Conservation (phyloP, 116 monocot genomes). For the Papilionanthe hybrid region DNA sequence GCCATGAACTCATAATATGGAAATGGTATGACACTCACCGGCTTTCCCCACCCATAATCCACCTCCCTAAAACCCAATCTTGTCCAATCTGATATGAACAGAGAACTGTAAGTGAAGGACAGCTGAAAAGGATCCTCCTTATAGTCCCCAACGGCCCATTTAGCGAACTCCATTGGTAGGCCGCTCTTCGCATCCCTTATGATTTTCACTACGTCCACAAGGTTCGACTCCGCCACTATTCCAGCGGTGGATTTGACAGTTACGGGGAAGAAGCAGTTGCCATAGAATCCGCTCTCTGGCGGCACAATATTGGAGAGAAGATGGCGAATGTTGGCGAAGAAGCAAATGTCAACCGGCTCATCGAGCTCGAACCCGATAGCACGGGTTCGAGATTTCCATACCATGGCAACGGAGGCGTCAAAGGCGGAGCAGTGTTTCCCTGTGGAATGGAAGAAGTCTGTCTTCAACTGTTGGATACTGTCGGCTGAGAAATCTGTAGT, state of each 20-base stretch:
- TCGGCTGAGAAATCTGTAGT: no score
- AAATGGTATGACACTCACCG: constrained; percentile 35
- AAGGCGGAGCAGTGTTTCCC: constrained; percentile 44
- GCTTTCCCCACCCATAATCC: constrained; percentile 48
- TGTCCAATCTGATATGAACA: constrained; percentile 54
- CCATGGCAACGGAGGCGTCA: constrained; percentile 28
- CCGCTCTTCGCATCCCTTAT: constrained; percentile 31
- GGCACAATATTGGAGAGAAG: no score
- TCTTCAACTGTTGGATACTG: constrained; percentile 18
- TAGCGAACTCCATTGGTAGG: constrained; percentile 18
- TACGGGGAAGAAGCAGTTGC: constrained; percentile 9
- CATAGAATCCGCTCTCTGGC: no score
- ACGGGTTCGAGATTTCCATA: constrained; percentile 41
- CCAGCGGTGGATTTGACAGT: constrained; percentile 18
- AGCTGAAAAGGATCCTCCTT: constrained; percentile 32
- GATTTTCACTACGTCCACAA: constrained; percentile 20
- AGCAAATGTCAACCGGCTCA: constrained; percentile 8
- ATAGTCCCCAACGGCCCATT: constrained; percentile 34
- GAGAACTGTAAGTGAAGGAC: constrained; percentile 20
- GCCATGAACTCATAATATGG: constrained; percentile 35
- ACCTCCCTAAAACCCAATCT: constrained; percentile 43
- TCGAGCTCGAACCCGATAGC: constrained; percentile 14
- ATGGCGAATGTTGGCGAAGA: no score
- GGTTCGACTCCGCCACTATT: constrained; percentile 1
- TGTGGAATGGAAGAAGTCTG: constrained; percentile 15